These are phyloP conservation scores for Trypanosoma scelopori DNA, from an alignment of 208 protist species.

Conservation along the genomic window DNA sequence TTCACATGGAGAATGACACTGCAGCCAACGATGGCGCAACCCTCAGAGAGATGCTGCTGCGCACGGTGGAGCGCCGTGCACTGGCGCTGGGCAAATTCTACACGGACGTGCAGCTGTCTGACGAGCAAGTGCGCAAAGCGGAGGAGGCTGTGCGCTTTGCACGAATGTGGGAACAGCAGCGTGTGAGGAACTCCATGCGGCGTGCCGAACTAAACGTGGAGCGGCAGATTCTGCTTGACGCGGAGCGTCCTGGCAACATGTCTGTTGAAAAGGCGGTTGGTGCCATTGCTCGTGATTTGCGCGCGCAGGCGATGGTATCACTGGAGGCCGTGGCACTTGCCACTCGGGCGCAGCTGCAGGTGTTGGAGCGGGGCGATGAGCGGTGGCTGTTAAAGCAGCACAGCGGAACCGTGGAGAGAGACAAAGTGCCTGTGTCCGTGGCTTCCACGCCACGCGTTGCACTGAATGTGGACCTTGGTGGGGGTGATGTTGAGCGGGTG, in stretches of 20 bases:
- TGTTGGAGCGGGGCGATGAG: background rate
- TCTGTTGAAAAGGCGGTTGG: background rate
- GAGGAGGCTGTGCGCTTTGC: slow-evolving; percentile 10
- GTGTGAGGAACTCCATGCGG: background rate
- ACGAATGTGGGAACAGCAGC: slow-evolving; percentile 16
- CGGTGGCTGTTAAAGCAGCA: background rate
- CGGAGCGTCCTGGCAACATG: background rate
- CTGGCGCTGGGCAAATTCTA: slow-evolving; percentile 25
- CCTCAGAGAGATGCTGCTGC: slow-evolving; percentile 4
- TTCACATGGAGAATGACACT: background rate
- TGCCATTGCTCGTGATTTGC: background rate
- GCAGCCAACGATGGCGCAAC: background rate
- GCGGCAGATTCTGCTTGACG: slow-evolving; percentile 10
- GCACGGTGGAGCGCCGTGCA: slow-evolving; percentile 2
- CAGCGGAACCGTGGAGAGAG: background rate
- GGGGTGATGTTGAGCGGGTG: background rate
- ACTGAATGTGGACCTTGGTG: slow-evolving; percentile 11
- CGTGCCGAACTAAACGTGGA: slow-evolving; percentile 11
- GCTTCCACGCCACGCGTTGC: background rate
- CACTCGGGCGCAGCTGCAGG: background rate
- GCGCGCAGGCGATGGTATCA: background rate
- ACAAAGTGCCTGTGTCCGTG: background rate
- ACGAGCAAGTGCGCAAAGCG: background rate
- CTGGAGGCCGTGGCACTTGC: background rate
- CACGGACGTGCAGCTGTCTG: slow-evolving; percentile 7